Conservation (phyloP, 257 asterid genomes). For the Scutellaria galericulata region DNA sequence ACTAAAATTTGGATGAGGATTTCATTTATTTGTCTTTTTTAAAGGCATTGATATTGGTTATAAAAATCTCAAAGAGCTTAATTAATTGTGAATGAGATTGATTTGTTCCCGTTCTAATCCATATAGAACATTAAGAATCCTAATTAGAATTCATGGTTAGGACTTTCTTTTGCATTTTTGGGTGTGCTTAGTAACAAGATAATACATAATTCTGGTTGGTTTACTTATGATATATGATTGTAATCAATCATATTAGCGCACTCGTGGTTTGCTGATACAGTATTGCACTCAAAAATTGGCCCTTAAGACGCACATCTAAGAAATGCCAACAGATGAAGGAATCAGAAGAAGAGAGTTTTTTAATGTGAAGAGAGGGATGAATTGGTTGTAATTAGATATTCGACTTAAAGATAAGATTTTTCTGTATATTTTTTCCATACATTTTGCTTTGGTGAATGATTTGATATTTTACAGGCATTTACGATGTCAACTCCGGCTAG, state of each 20-base stretch:
- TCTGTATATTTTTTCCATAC: not conserved
- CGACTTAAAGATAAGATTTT: no score
- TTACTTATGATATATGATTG: slow-evolving; percentile 1
- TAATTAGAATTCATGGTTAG: not conserved
- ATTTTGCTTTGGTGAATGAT: not conserved
- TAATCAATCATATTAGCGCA: not conserved
- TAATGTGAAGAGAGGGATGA: not conserved
- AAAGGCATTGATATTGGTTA: slow-evolving; percentile 3
- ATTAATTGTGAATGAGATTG: not conserved
- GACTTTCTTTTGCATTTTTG: slow-evolving; percentile 15
- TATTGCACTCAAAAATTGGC: not conserved
- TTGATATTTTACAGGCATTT: slow-evolving; percentile 36
- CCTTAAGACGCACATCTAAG: no score
- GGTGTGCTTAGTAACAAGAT: slow-evolving; percentile 12
- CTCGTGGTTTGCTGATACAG: not conserved
- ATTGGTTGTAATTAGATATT: no score
- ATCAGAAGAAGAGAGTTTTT: not conserved
- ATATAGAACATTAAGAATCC: not conserved
- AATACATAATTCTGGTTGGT: slow-evolving; percentile 4
- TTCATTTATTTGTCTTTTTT: not conserved
- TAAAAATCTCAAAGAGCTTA: slow-evolving; percentile 4
- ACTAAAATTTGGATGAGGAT: slow-evolving; percentile 12
- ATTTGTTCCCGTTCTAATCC: not conserved
- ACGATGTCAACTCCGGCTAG: slow-evolving; percentile 76
- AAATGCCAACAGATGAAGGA: no score